phyloP scores from a whole-genome alignment of 2,329 filamentous ascomycete genomes.

The Colletotrichum gloeosporioides region DNA sequence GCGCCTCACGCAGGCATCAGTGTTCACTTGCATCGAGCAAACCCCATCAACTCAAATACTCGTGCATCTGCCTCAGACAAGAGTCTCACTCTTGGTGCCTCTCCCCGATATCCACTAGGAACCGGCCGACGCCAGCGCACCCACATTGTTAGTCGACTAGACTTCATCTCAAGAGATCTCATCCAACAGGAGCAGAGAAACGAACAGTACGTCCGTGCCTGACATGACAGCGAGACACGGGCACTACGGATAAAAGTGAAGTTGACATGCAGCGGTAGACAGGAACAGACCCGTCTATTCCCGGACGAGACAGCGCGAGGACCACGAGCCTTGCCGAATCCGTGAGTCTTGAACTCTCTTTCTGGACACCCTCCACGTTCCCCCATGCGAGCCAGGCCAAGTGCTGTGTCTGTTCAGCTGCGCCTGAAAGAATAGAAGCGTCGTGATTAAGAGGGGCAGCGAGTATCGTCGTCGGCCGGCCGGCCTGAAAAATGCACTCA shows the following conservation, averaged over 20 bases:
- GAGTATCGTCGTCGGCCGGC: neutral
- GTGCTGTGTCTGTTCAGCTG: neutral
- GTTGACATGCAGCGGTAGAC: constrained; percentile 15
- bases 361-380: constrained; percentile 1
- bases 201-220: constrained; percentile 22
- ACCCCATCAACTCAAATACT: neutral
- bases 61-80: constrained; percentile 13
- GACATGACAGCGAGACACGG: constrained; percentile 23
- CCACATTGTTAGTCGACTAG: neutral
- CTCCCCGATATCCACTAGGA: neutral
- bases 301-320: constrained; percentile 12
- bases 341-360: constrained; percentile 16
- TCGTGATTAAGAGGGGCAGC: neutral
- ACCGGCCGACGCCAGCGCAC: neutral
- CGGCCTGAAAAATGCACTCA: neutral
- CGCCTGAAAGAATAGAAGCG: neutral
- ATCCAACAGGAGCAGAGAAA: neutral
- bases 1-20: neutral
- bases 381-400: neutral
- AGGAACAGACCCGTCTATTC: constrained; percentile 18
- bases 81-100: constrained; percentile 14
- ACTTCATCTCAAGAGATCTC: constrained; percentile 1
- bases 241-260: constrained; percentile 9
- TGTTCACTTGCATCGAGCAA: neutral
- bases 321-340: constrained; percentile 2